These are phyloP conservation scores for Colletotrichum navitas DNA, from an alignment of 2,329 filamentous ascomycete species.

Conservation along the genomic window DNA sequence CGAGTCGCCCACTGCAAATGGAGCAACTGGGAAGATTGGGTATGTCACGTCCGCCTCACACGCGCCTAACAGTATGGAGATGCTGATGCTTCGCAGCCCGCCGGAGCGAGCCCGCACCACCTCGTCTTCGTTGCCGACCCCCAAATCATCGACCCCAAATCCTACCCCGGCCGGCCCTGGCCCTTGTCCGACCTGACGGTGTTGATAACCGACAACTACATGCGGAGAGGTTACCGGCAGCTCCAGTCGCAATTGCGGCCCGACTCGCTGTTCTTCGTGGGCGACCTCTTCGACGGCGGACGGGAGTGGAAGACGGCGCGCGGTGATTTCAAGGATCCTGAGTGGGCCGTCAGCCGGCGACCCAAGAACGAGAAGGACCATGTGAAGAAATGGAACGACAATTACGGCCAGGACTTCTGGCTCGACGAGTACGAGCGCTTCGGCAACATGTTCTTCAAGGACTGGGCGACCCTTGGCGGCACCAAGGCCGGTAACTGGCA, in stretches of 20 bases:
- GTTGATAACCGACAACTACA: constrained; percentile 86
- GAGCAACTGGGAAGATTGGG: constrained; percentile 94
- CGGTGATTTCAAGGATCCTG: constrained; percentile 70
- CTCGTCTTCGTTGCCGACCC: constrained; percentile 89
- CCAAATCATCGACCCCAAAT: constrained; percentile 92
- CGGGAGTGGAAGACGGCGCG: constrained; percentile 88
- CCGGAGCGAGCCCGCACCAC: constrained; percentile 83
- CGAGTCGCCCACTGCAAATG: constrained; percentile 81
- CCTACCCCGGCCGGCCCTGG: constrained; percentile 86
- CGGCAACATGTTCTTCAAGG: constrained; percentile 83
- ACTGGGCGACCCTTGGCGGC: constrained; percentile 70
- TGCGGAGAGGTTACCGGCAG: constrained; percentile 83
- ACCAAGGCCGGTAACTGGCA: constrained; percentile 68
- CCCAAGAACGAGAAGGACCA: constrained; percentile 65
- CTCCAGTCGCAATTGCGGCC: constrained; percentile 83
- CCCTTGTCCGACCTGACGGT: constrained; percentile 67
- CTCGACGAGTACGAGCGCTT: constrained; percentile 88
- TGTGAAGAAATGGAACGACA: constrained; percentile 76
- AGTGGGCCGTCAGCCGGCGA: constrained; percentile 66
- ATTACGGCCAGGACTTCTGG: constrained; percentile 88
- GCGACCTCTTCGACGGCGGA: constrained; percentile 95
- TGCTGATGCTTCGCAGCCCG: constrained; percentile 67
- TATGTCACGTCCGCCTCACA: constrained; percentile 57
- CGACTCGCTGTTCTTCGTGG: constrained; percentile 90
- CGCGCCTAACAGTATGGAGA: not conserved